phyloP scores from a whole-genome alignment of 2,329 filamentous ascomycete species.

The Colletotrichum sp. region DNA sequence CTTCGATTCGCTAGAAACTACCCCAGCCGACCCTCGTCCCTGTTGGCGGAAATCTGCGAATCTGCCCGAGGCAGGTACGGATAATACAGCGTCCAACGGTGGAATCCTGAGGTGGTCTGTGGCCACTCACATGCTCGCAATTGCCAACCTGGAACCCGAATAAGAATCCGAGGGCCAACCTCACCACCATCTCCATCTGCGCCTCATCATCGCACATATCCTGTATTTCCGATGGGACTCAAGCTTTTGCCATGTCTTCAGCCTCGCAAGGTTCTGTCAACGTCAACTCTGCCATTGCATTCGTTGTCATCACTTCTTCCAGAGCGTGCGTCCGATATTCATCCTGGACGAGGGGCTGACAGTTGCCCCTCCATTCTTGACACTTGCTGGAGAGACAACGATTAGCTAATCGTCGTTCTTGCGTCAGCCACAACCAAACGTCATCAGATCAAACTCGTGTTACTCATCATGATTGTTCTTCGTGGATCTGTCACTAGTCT shows the following conservation, averaged over 20 bases:
- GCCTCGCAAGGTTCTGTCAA: not conserved
- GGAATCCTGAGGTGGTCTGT: not conserved
- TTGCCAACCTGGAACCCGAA: constrained; percentile 12
- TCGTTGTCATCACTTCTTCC: not conserved
- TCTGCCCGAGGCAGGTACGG: not conserved
- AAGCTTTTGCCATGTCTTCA: not conserved
- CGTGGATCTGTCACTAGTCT: not conserved
- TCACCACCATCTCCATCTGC: not conserved
- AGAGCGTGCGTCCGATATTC: not conserved
- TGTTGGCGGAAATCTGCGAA: not conserved
- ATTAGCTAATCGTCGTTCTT: not conserved
- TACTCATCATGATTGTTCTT: not conserved
- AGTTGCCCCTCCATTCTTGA: not conserved
- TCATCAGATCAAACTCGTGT: not conserved
- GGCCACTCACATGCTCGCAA: constrained; percentile 1
- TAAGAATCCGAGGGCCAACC: constrained; percentile 16
- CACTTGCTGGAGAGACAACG: not conserved
- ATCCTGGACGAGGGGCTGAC: not conserved
- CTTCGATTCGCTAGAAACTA: not conserved
- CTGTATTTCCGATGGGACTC: not conserved
- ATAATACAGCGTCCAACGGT: not conserved
- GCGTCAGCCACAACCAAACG: not conserved
- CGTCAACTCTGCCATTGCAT: not conserved
- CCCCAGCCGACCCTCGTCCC: not conserved
- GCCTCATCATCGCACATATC: not conserved